Conservation (phyloP, 352 stramenopile genomes). For the Blastocystis hominis region DNA sequence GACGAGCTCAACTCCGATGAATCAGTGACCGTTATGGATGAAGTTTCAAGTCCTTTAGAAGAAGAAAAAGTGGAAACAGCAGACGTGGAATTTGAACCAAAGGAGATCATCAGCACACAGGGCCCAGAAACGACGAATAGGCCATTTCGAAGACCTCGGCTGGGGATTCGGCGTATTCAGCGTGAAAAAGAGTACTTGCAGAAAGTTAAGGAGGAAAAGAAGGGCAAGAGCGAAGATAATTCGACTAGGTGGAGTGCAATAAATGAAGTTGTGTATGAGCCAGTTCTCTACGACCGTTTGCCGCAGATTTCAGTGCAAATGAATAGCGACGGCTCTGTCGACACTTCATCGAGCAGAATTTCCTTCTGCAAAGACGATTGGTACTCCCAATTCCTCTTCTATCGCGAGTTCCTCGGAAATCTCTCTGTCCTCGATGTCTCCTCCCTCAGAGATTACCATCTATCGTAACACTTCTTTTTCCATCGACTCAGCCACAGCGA, state of each 20-base stretch:
- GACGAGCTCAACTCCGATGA: background rate
- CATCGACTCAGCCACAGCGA: background rate
- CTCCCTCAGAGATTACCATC: background rate
- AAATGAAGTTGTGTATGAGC: background rate
- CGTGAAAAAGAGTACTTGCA: too few relatives aligned
- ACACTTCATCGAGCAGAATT: background rate
- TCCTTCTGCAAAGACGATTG: constrained; percentile 17
- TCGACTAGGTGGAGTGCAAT: background rate
- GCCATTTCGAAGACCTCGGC: too few relatives aligned
- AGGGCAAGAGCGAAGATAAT: too few relatives aligned
- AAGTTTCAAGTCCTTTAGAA: too few relatives aligned
- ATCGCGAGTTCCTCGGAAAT: background rate
- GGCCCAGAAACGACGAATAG: too few relatives aligned
- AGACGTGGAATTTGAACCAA: too few relatives aligned
- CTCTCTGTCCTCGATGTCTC: background rate
- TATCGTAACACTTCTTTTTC: background rate
- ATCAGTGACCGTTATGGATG: too few relatives aligned
- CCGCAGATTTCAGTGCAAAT: background rate
- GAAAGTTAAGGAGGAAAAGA: too few relatives aligned
- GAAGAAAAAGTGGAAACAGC: too few relatives aligned
- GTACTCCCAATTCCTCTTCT: constrained; percentile 49
- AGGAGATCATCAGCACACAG: too few relatives aligned
- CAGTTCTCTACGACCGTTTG: background rate
- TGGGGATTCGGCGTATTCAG: too few relatives aligned
- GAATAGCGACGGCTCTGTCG: background rate